Base-by-base conservation (phyloP, 257 asterid genomes). In the Solanum chmielewskii region DNA sequence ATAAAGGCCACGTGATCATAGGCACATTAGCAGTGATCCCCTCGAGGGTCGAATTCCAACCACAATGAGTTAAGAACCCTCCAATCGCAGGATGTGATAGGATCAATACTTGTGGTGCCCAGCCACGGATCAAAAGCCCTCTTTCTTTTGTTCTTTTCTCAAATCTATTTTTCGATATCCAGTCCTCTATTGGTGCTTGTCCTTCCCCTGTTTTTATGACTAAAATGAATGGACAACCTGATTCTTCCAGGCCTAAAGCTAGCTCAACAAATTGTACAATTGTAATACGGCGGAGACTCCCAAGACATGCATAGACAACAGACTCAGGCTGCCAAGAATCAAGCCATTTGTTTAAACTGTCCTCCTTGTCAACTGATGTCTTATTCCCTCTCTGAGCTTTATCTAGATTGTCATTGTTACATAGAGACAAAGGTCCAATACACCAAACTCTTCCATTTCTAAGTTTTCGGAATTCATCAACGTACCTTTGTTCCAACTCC, bases 21-120 rank as follows among this genome's bases (percentile, higher is more conserved):
- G 73, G 83, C 45, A 85, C 56, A 2, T 70, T 68, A 25, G 21
- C 15, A 45, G 18, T 2, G 14, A 71, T 31, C n/a, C 83, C 87
- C 37, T 85, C 87, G 5, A 85, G 70, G n/a, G 70, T 31, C 1
- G 87, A 85, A 47, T 85, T 85, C 87, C 87, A 85, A n/a, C 83
- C 87, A 41, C 83, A 85, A 60, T 85, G 87, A 35, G 87, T 85
- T 71, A 85, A 47, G 83, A 85, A 85, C 31, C 83, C 87, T 10
- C 87, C 87, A 5, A 70, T 25, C 0, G 83, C 39, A 16, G 42
- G 84, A 5, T 78, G 84, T 78, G 84, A 78, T 45, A 78, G 66
- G 10, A 78, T 78, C 9, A 78, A 3, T 9, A 78, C 66, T 47
- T 78, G 84, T 78, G 66, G 66, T 27, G 84, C 84, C 84, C 84